Percentiles rank a stretch among this genome's conserved stretches.
These are phyloP conservation scores for Pseudocercospora musae DNA, from an alignment of 2,329 filamentous ascomycete genomes.

Conservation along the genomic window DNA sequence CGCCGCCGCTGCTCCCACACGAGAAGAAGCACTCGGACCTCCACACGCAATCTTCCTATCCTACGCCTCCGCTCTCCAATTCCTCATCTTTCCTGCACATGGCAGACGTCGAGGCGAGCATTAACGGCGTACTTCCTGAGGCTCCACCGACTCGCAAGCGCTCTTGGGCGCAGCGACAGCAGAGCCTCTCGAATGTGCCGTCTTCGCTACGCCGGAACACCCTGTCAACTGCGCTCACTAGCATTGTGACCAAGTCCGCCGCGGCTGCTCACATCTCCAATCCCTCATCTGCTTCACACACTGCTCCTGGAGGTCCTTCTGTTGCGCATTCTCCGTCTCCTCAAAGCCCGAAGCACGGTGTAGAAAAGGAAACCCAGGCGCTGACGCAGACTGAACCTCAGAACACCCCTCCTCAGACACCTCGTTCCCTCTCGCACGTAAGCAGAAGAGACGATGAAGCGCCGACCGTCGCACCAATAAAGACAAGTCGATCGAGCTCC, in stretches of 20 bases:
- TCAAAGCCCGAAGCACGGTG: slow-evolving; percentile 46
- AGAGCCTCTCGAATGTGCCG: slow-evolving; percentile 26
- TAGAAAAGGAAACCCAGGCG: slow-evolving; percentile 62
- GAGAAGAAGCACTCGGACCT: slow-evolving; percentile 29
- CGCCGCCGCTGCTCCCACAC: slow-evolving; percentile 38
- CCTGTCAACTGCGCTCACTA: slow-evolving; percentile 57
- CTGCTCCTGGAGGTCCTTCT: slow-evolving; percentile 52
- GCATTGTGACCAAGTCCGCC: slow-evolving; percentile 60
- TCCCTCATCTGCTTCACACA: slow-evolving; percentile 55
- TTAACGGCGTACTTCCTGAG: slow-evolving; percentile 14
- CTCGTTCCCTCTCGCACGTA: slow-evolving; percentile 75
- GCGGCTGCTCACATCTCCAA: slow-evolving; percentile 70
- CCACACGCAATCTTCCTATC: slow-evolving; percentile 31
- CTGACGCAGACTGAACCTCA: slow-evolving; percentile 83
- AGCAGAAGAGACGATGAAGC: slow-evolving; percentile 38
- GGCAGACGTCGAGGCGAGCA: slow-evolving; percentile 27
- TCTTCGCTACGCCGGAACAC: slow-evolving; percentile 37
- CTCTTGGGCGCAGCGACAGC: slow-evolving; percentile 26
- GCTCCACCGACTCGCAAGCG: slow-evolving; percentile 25
- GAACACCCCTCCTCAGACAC: slow-evolving; percentile 89
- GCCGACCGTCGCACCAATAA: slow-evolving; percentile 37
- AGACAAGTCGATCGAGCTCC: slow-evolving; percentile 36
- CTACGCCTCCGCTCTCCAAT: slow-evolving; percentile 43
- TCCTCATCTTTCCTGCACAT: slow-evolving; percentile 38
- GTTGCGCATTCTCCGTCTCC: slow-evolving; percentile 45